These are phyloP conservation scores for Panicum virgatum DNA, from an alignment of 202 grass and related monocot genomes.

Conservation along the genomic window DNA sequence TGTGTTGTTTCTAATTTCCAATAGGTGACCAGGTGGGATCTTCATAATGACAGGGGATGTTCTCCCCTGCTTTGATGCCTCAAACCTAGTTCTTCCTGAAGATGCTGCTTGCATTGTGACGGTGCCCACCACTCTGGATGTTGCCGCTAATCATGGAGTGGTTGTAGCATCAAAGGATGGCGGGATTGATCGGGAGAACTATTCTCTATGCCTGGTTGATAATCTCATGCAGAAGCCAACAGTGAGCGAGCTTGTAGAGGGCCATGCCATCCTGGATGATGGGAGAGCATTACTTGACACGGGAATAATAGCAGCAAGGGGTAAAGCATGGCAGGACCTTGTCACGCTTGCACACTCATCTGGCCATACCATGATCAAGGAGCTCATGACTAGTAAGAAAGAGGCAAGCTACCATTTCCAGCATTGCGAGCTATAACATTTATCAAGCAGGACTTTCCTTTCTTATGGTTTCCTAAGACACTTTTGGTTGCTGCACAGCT, in stretches of 20 bases:
- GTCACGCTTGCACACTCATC: constrained; percentile 63
- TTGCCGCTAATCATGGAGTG: constrained; percentile 90
- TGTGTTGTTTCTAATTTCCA: constrained; percentile 21
- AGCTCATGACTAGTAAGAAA: constrained; percentile 69
- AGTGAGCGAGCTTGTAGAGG: constrained; percentile 58
- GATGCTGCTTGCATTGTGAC: constrained; percentile 78
- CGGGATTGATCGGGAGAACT: constrained; percentile 40
- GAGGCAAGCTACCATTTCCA: constrained; percentile 75
- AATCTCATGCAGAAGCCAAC: constrained; percentile 90
- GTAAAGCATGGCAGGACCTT: constrained; percentile 84
- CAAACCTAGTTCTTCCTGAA: constrained; percentile 67
- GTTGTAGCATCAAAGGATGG: constrained; percentile 69
- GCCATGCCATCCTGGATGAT: constrained; percentile 66
- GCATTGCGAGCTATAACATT: constrained; percentile 30
- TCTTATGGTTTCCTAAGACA: not conserved
- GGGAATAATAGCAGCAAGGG: constrained; percentile 85
- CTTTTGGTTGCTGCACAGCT: not conserved
- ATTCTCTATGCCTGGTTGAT: constrained; percentile 67
- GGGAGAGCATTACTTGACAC: constrained; percentile 88
- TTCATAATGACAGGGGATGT: constrained; percentile 99
- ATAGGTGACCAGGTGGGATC: constrained; percentile 71
- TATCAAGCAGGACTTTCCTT: not conserved
- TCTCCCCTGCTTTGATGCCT: constrained; percentile 90
- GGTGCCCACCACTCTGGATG: constrained; percentile 72
- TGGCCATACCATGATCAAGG: constrained; percentile 53